phyloP scores from a whole-genome alignment of 1,139 yeast species.

The Hemisphaericaspora lyxosophila region DNA sequence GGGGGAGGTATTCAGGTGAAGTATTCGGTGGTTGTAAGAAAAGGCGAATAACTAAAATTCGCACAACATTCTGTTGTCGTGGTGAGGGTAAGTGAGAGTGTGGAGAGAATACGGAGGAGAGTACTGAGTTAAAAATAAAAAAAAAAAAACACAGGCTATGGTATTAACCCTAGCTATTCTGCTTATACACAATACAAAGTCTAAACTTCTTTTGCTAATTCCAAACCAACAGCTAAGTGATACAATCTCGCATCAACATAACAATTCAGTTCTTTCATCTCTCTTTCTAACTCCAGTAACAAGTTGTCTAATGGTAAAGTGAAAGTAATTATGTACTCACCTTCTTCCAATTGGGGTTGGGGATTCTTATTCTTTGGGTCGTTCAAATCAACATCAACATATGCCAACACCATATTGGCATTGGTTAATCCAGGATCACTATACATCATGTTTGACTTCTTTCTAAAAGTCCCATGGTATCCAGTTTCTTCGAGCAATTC shows the following conservation, averaged over 20 bases:
- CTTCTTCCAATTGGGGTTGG: constrained; percentile 73
- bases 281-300: constrained; percentile 50
- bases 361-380: constrained; percentile 70
- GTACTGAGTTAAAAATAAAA: too few species aligned
- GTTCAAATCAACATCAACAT: constrained; percentile 71
- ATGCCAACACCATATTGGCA: constrained; percentile 80
- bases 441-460: constrained; percentile 55
- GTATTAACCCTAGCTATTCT: too few species aligned
- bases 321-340: constrained; percentile 85
- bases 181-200: not conserved
- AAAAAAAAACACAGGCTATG: too few species aligned
- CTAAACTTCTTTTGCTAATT: constrained; percentile 15
- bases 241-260: constrained; percentile 84
- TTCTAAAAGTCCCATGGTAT: constrained; percentile 61
- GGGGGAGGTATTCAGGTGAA: too few species aligned
- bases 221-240: constrained; percentile 75
- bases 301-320: constrained; percentile 61
- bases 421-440: constrained; percentile 95
- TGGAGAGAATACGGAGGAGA: too few species aligned
- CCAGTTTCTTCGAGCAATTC: constrained; percentile 94
- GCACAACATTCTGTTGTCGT: too few species aligned
- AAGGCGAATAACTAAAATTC: too few species aligned
- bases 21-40: too few species aligned
- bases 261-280: constrained; percentile 62
- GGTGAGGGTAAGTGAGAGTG: too few species aligned